Conservation (phyloP, 768 basidiomycete species). For the Pisolithus albus region DNA sequence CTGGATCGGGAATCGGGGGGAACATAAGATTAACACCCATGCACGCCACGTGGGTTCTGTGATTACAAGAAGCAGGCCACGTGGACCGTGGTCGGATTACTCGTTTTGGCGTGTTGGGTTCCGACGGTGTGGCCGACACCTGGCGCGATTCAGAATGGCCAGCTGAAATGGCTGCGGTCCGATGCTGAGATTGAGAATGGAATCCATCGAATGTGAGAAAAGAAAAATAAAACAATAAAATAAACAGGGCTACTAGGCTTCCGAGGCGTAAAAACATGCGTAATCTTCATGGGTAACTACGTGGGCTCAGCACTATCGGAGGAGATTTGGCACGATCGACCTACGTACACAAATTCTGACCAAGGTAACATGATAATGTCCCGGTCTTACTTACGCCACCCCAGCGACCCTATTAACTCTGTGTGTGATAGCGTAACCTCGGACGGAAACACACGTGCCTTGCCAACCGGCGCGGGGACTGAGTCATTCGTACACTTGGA, state of each 20-base stretch:
- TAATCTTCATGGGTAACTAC: conserved; percentile 3
- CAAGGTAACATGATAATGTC: conserved; percentile 5
- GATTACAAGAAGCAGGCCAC: conserved; percentile 22
- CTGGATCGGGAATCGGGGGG: conserved; percentile 31
- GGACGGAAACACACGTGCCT: conserved; percentile 1
- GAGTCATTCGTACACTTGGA: conserved; percentile 36
- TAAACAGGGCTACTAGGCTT: background rate
- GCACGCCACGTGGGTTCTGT: conserved; percentile 25
- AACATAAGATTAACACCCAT: conserved; percentile 27
- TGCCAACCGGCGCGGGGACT: background rate
- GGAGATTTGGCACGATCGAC: background rate
- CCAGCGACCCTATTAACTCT: conserved; percentile 5
- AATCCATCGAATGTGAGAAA: background rate
- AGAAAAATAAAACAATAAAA: background rate
- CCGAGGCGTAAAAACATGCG: conserved; percentile 2
- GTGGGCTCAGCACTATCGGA: background rate
- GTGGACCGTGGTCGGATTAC: conserved; percentile 24
- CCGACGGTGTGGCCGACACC: background rate
- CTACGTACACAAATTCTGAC: conserved; percentile 2
- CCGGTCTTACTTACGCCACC: conserved; percentile 1
- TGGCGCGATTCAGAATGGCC: background rate
- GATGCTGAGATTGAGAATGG: background rate
- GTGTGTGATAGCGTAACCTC: conserved; percentile 2
- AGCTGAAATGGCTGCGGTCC: background rate
- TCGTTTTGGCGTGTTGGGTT: conserved; percentile 4